Base-by-base conservation (phyloP, 1,284 basidiomycete species). In the Mycosarcoma maydis region DNA sequence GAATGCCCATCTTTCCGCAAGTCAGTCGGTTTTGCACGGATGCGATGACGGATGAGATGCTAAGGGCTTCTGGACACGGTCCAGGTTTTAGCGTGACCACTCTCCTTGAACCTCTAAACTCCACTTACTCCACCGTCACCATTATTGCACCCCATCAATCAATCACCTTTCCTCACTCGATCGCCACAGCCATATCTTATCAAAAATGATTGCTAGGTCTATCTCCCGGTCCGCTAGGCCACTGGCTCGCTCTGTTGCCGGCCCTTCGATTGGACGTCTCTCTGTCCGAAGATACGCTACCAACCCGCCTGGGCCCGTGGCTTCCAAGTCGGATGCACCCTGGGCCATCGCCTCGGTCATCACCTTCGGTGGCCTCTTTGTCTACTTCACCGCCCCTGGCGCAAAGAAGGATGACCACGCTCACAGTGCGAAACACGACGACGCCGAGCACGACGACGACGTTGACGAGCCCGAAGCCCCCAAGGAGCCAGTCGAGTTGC, bases 291-390 rank as follows among this genome's bases (percentile, higher is more conserved):
- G 40, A 37, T 60, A 60, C 37, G 64, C 57, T 33, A 40, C 52
- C 29, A 53, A 42, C 37, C 34, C 57, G 16, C 30, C 53, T 19
- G 13, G 27, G 13, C 23, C 50, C 22, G 23, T 48, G 26, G 27
- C 53, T 19, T 10, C 23, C n/a, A 60, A 57, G 37, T 55, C 44
- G 27, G 72, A 74, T 37, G 48, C 65, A 14, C 64, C 68, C 38
- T 74, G 72, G 72, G 68, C 68, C 33, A 62, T 74, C 42, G 58
- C 59, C 26, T 74, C 72, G 16, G 68, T 65, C 29, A 10, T 74
- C 50, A 55, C 54, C 27, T 74, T 74, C 39, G 72, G 72, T 20
- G 49, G 64, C 47, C 56, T 68, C 30, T 74, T 74, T 36, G 51
- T 74, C 60, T 74, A 74, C 55, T 47, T 71, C 37, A 69, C 66